phyloP scores from a whole-genome alignment of 352 stramenopile species.

The Phytopythium chamaehyphon region DNA sequence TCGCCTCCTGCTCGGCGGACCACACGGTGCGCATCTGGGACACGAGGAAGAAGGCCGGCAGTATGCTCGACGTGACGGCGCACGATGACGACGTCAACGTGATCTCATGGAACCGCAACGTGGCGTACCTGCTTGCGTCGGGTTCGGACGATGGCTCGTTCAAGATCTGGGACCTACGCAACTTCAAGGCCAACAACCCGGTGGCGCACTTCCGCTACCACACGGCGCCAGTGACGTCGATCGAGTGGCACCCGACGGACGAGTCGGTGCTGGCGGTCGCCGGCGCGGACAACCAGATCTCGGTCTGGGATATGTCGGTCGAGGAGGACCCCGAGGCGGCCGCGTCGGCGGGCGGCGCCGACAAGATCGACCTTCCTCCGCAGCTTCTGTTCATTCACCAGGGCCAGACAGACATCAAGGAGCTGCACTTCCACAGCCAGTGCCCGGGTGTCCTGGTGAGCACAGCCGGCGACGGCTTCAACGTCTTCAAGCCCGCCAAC shows the following conservation, averaged over 20 bases:
- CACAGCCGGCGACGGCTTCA: conserved; percentile 96
- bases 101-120: conserved; percentile 97
- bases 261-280: conserved; percentile 96
- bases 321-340: conserved; percentile 93
- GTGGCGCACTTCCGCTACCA: conserved; percentile 96
- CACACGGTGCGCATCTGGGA: conserved; percentile 97
- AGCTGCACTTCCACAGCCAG: conserved; percentile 99
- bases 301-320: conserved; percentile 99
- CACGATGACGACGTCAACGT: conserved; percentile 99
- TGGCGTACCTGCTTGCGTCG: conserved; percentile 96
- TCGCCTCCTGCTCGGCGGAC: conserved; percentile 94
- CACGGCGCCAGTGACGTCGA: conserved; percentile 95
- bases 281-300: conserved; percentile 95
- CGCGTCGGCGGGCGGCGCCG: conserved; percentile 33
- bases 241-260: conserved; percentile 99
- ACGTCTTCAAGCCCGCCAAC: conserved; percentile 97
- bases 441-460: conserved; percentile 96
- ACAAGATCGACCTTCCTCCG: conserved; percentile 92
- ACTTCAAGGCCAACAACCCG: conserved; percentile 87
- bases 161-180: conserved; percentile 96
- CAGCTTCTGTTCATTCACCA: conserved; percentile 99
- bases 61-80: conserved; percentile 93
- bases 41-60: conserved; percentile 88
- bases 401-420: conserved; percentile 98
- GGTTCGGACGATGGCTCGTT: conserved; percentile 97